Base-by-base conservation (phyloP, 2,329 filamentous ascomycete genomes). In the Aspergillus aculeatinus region DNA sequence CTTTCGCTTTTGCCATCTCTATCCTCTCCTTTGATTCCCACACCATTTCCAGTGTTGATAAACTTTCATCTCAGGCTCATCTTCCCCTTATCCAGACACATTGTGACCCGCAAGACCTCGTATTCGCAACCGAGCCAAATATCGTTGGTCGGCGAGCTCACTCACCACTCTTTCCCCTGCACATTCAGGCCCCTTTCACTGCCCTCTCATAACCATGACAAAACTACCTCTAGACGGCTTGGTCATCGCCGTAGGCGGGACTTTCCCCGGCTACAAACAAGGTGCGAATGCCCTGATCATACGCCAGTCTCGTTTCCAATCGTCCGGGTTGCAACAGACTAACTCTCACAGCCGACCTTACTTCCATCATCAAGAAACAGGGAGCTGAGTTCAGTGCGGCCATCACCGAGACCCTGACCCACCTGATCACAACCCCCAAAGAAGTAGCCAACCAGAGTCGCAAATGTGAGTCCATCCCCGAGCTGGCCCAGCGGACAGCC, bases 241-340 rank as follows among this genome's bases (percentile, higher is more conserved):
- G 7, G 63, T 76, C 5, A 77, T 91, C 49, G 83, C 82, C 23
- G 71, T 89, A 27, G 87, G 84, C 59, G 88, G 88, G 61, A 83
- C 82, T 5, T 87, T 90, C 65, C 75, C 81, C 1, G 77, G 79
- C 5, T 73, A 79, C 27, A 83, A 80, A 3, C 86, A 90, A 65
- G 70, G 77, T 78, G 66, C 63, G 57, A 42, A 44, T 23, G 31
- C 39, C 53, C 27, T 21, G 51, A 31, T 44, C 16, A 49, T 51
- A 42, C 21, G 42, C 2, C 25, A 6, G 14, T 7, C 39, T 44
- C 39, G 5, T 19, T 19, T 16, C 16, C 33, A 35, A 35, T 35
- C 1, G 12, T 4, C 33, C 14, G 5, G 33, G 1, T 12, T 2
- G n/a, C 11, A 14, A 5, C 14, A 29, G 21, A 59, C 58, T 62